These are phyloP conservation scores for Fusarium pseudograminearum DNA, from an alignment of 2,329 filamentous ascomycete genomes.

Conservation along the genomic window DNA sequence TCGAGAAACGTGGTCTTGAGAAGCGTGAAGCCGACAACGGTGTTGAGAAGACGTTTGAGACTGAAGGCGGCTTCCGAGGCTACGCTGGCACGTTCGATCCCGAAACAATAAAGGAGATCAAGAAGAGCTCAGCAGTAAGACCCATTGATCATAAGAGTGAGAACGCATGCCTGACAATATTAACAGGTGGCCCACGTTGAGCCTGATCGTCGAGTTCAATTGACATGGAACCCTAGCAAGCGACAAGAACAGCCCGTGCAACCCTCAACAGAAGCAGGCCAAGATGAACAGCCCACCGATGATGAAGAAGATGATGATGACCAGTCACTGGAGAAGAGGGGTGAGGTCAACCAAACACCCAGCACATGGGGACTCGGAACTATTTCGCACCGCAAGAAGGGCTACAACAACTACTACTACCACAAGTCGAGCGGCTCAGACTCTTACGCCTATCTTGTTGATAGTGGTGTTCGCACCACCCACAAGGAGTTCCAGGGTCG, in stretches of 20 bases:
- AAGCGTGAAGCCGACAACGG: conserved; percentile 57
- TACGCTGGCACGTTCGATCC: conserved; percentile 60
- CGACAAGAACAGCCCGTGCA: conserved; percentile 12
- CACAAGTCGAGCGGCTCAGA: conserved; percentile 58
- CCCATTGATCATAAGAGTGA: fast-evolving
- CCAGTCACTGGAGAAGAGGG: conserved; percentile 40
- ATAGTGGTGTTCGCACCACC: conserved; percentile 68
- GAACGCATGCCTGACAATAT: conserved; percentile 1
- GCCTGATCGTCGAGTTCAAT: conserved; percentile 47
- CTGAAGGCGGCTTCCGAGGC: conserved; percentile 51
- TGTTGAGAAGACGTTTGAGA: conserved; percentile 50
- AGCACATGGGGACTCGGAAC: conserved; percentile 51
- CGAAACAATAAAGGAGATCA: conserved; percentile 57
- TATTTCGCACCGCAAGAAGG: conserved; percentile 49
- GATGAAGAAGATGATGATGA: background rate
- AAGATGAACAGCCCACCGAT: background rate
- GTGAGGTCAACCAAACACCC: conserved; percentile 45
- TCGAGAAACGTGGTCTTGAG: conserved; percentile 58
- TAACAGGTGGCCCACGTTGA: conserved; percentile 48
- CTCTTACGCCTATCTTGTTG: conserved; percentile 72
- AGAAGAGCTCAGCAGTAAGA: conserved; percentile 58
- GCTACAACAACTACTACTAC: conserved; percentile 59
- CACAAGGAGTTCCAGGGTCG: conserved; percentile 68
- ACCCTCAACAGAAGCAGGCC: background rate
- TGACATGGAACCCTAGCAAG: conserved; percentile 29